Evolutionary conservation across 495 filamentous ascomycete genomes (phyloP).

Genomic region (Podospora appendiculata): DNA sequence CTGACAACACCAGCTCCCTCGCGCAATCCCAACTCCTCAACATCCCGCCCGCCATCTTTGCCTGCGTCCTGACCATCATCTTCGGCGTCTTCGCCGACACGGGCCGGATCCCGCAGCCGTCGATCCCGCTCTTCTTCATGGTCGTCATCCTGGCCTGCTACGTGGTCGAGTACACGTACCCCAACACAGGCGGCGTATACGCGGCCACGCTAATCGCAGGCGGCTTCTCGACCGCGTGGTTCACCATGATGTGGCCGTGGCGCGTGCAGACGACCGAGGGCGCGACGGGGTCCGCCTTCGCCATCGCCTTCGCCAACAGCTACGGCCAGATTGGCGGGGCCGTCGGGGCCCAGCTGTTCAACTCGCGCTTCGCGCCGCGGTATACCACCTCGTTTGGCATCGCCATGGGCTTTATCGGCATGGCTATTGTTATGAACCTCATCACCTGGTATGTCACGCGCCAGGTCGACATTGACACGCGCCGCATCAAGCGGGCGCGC

Average conservation of each 20-base stretch:
- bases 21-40: constrained; percentile 3
- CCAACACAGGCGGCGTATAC: constrained; percentile 30
- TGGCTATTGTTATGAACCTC: constrained; percentile 19
- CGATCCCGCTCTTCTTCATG: constrained; percentile 35
- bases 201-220: constrained; percentile 34
- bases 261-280: constrained; percentile 34
- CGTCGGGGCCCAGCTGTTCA: constrained; percentile 27
- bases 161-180: constrained; percentile 32
- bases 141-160: constrained; percentile 34
- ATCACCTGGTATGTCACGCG: constrained; percentile 27
- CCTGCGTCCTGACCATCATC: neutral
- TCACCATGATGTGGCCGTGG: constrained; percentile 38
- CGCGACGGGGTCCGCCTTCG: constrained; percentile 37
- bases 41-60: constrained; percentile 4
- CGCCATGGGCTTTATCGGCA: constrained; percentile 24
- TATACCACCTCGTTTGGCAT: constrained; percentile 23
- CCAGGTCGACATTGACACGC: constrained; percentile 31
- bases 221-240: constrained; percentile 30
- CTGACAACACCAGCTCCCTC: constrained; percentile 16
- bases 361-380: constrained; percentile 23
- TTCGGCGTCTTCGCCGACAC: constrained; percentile 32
- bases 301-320: constrained; percentile 36
- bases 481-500: constrained; percentile 33
- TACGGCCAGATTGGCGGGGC: constrained; percentile 33
- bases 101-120: constrained; percentile 31